Base-by-base conservation (phyloP, 1,284 basidiomycete species). In the Lentinula novae-zelandiae region DNA sequence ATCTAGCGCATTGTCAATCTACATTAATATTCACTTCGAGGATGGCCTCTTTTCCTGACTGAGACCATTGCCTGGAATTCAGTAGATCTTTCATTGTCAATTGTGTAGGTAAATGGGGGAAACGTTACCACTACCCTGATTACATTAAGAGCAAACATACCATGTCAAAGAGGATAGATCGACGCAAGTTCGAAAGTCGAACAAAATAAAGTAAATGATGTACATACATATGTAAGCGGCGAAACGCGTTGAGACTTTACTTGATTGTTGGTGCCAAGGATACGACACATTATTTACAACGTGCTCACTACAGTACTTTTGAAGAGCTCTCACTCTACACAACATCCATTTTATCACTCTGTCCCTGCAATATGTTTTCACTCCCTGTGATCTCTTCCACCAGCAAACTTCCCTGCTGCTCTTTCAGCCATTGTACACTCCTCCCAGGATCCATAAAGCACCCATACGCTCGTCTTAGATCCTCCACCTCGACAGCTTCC, bases 381-480 rank as follows among this genome's bases (percentile, higher is more conserved):
- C 54, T 34, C 7, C 12, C 42, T 15, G 38, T 27, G 33, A 84
- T 79, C 73, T 89, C 89, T 70, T 90, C 88, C 68, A 89, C 89
- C 55, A 91, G 80, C 61, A 91, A 75, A n/a, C 75, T 70, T 0
- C 87, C 91, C 71, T 83, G 91, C 78, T 84, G 90, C 74, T 86
- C 93, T 83, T 87, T 96, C 79, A 98, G 78, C 87, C 95, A 99
- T 70, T 95, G 87, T 34, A 97, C 91, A 67, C 93, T 96, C 64
- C 96, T 81, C 75, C 95, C 95, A 71, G 97, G 96, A 72, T 99
- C 96, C 79, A 95, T 89, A 76, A 98, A 99, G 71, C 93, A 95
- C 52, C 81, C 81, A 71, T 97, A 98, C 4, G 89, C 92, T 60
- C 90, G 80, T 44, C 90, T 80, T 53, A 98, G 81, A 72, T 97